A percentile compares a stretch with the other conserved stretches of the same genome.
phyloP scores from a whole-genome alignment of 768 basidiomycete species.

The Boletus coccyginus region DNA sequence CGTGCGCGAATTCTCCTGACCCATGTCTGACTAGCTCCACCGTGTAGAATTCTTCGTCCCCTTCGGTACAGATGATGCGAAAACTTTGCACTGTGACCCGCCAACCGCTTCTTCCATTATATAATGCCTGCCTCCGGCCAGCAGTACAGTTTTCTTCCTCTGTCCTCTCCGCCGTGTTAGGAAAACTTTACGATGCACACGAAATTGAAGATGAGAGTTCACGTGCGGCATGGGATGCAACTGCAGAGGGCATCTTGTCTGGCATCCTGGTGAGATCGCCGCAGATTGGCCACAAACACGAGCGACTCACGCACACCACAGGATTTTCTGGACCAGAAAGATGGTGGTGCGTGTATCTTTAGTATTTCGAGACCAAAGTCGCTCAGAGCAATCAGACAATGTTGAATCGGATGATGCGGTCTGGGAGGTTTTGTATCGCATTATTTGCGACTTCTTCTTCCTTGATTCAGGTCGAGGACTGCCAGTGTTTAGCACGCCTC shows the following conservation, averaged over 20 bases:
- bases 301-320: conserved; percentile 17
- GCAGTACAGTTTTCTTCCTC: conserved; percentile 41
- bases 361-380: neutral
- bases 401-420: conserved; percentile 21
- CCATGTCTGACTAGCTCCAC: neutral
- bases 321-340: conserved; percentile 24
- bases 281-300: neutral
- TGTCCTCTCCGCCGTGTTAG: conserved; percentile 40
- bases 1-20: conserved; percentile 3
- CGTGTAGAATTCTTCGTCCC: conserved; percentile 37
- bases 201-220: conserved; percentile 18
- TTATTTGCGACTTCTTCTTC: conserved; percentile 40
- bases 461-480: conserved; percentile 14
- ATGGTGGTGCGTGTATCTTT: conserved; percentile 14
- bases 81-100: conserved; percentile 43
- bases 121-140: conserved; percentile 35
- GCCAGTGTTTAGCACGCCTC: conserved; percentile 21
- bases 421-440: conserved; percentile 29
- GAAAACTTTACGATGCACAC: conserved; percentile 34
- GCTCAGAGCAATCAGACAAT: conserved; percentile 13
- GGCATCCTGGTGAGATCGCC: conserved; percentile 44
- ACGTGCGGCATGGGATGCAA: conserved; percentile 42
- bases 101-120: conserved; percentile 43
- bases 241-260: conserved; percentile 47
- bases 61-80: conserved; percentile 36